These are phyloP conservation scores for Leishmania aethiopica DNA, from an alignment of 208 protist genomes.

Conservation along the genomic window DNA sequence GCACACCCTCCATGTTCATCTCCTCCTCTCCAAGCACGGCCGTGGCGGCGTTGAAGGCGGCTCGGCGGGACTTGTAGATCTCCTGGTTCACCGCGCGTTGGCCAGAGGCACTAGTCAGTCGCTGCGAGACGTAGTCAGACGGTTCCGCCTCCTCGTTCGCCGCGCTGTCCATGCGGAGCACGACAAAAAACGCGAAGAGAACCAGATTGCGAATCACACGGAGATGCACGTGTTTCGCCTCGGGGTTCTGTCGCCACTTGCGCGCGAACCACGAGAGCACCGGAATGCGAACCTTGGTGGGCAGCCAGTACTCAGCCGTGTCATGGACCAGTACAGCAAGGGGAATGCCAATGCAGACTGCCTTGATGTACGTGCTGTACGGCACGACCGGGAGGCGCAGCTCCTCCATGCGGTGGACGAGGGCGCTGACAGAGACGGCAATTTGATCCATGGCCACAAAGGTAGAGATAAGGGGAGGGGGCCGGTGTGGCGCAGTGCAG, in stretches of 20 bases:
- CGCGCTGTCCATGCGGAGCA: slow-evolving; percentile 47
- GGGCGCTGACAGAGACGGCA: slow-evolving; percentile 64
- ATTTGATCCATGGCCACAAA: slow-evolving; percentile 65
- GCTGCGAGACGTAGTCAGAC: slow-evolving; percentile 73
- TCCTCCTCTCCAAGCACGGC: slow-evolving; percentile 77
- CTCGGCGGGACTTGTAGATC: slow-evolving; percentile 62
- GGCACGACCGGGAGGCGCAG: slow-evolving; percentile 59
- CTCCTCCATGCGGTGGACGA: slow-evolving; percentile 70
- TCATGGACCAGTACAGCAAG: slow-evolving; percentile 81
- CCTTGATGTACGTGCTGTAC: slow-evolving; percentile 57
- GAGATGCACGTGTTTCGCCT: slow-evolving; percentile 60
- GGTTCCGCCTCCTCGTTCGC: slow-evolving; percentile 51
- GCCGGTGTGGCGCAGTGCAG: background rate
- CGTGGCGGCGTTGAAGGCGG: slow-evolving; percentile 65
- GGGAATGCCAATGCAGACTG: slow-evolving; percentile 70
- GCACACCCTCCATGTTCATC: slow-evolving; percentile 67
- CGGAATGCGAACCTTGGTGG: slow-evolving; percentile 47
- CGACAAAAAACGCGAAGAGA: slow-evolving; percentile 74
- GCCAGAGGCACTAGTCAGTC: slow-evolving; percentile 55
- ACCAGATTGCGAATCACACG: slow-evolving; percentile 62
- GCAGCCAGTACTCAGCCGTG: slow-evolving; percentile 80
- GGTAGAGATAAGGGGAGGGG: background rate
- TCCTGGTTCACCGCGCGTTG: slow-evolving; percentile 56
- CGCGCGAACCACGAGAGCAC: slow-evolving; percentile 82
- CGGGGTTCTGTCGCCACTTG: slow-evolving; percentile 63